Percentiles rank a stretch among this genome's conserved stretches.
These are phyloP conservation scores for Phytopythium chamaehyphon DNA, from an alignment of 352 stramenopile genomes.

Conservation along the genomic window DNA sequence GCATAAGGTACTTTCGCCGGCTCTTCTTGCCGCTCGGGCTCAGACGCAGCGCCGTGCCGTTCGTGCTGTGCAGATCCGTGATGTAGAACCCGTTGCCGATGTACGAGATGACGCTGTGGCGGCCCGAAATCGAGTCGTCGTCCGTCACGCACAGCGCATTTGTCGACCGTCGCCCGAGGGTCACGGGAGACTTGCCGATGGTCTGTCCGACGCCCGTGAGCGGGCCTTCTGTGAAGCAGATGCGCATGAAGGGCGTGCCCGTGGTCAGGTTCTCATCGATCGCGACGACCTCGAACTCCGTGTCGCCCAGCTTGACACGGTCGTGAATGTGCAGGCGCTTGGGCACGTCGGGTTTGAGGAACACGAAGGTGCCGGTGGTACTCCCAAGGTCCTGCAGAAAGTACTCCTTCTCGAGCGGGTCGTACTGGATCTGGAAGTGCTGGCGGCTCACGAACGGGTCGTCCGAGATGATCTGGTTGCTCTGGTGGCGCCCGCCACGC, in stretches of 20 bases:
- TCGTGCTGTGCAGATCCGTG: slow-evolving; percentile 79
- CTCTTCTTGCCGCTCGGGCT: slow-evolving; percentile 62
- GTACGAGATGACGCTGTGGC: slow-evolving; percentile 69
- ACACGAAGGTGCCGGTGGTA: slow-evolving; percentile 79
- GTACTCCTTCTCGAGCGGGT: slow-evolving; percentile 81
- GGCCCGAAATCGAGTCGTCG: slow-evolving; percentile 75
- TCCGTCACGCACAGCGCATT: slow-evolving; percentile 82
- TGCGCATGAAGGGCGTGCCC: slow-evolving; percentile 64
- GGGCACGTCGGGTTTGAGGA: slow-evolving; percentile 64
- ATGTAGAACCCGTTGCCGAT: slow-evolving; percentile 81
- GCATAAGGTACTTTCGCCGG: slow-evolving; percentile 50
- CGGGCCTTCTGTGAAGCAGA: slow-evolving; percentile 76
- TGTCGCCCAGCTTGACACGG: slow-evolving; percentile 73
- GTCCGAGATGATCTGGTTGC: slow-evolving; percentile 85
- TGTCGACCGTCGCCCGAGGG: slow-evolving; percentile 61
- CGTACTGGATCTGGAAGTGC: slow-evolving; percentile 80
- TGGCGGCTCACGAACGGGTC: slow-evolving; percentile 80
- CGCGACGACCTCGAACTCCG: slow-evolving; percentile 74
- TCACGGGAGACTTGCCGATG: slow-evolving; percentile 70
- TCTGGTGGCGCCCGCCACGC: slow-evolving; percentile 61
- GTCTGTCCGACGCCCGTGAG: slow-evolving; percentile 68
- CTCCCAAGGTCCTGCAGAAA: slow-evolving; percentile 77
- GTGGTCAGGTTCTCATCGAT: slow-evolving; percentile 67
- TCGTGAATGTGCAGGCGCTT: slow-evolving; percentile 68
- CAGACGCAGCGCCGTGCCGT: slow-evolving; percentile 72